Conservation (phyloP, 768 basidiomycete genomes). For the Boletus sp. region DNA sequence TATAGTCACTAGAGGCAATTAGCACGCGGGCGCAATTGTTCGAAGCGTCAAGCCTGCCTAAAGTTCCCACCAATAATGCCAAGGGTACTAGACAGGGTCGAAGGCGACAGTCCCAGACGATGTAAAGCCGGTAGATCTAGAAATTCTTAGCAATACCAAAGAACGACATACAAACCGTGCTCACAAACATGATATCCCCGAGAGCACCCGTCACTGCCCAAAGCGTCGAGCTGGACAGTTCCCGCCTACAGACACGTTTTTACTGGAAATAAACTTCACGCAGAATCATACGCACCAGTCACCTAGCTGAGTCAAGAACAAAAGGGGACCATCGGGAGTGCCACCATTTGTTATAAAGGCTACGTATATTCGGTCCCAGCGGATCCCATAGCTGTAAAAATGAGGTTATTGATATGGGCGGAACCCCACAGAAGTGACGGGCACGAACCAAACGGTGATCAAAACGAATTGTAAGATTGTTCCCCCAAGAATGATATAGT, state of each 20-base stretch:
- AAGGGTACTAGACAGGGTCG: constrained; percentile 1
- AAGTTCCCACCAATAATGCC: background rate
- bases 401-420: background rate
- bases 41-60: background rate
- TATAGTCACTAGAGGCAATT: background rate
- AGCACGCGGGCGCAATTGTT: background rate
- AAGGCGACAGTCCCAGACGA: constrained; percentile 5
- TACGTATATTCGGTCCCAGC: constrained; percentile 6
- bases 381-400: constrained; percentile 1
- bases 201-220: constrained; percentile 4
- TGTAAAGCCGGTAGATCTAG: constrained; percentile 8
- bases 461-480: constrained; percentile 7
- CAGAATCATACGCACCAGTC: constrained; percentile 1
- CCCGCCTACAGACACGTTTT: background rate
- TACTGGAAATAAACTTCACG: background rate
- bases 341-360: constrained; percentile 5
- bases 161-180: background rate
- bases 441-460: constrained; percentile 3
- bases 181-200: constrained; percentile 7
- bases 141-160: background rate
- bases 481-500: background rate
- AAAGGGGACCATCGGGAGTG: background rate
- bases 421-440: background rate
- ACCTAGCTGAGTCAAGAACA: background rate
- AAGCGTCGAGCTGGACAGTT: constrained; percentile 2